Evolutionary conservation across 1,284 basidiomycete genomes (phyloP), one percentile per base, ranked within the genome.

Genomic region (Sanguinoderma infundibulare): DNA sequence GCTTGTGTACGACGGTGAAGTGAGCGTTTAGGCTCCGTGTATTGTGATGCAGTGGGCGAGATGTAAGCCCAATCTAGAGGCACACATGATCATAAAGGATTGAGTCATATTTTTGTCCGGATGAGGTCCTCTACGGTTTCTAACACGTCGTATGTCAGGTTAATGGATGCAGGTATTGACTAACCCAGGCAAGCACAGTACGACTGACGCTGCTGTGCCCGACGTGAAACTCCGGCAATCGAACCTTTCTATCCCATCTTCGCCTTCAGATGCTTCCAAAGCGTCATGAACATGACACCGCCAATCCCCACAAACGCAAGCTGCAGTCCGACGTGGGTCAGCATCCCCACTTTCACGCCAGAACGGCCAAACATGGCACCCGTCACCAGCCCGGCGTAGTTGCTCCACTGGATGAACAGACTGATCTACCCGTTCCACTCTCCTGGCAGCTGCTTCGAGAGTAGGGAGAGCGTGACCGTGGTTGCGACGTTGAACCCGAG

Each of bases 351-450:
- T 20, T 78, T 75, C 1, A 90, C 81, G 7, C 88, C 89, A 9
- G 83, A 79, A 17, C 87, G 89, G 57, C 87, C 89, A 81, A 87
- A 87, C 30, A 90, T 76, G 15, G 87, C 87, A 3, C 88, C 88
- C 2, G 82, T 79, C 9, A 87, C 83, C 5, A 87, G 77, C 5
- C 89, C 87, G 0, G 78, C 72, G 68, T 85, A 90, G 67, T 87
- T 91, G 72, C 86, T 86, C 65, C 86, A 90, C 71, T 90, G 88
- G 51, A 91, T 87, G 9, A 77, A 80, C 68, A 89, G 72, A 57
- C 83, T 85, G 22, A 79, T 80, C 34, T 78, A 74, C 22, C 78
- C 77, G 66, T 89, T 90, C 85, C 86, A 90, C 55, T 77, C 74
- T 1, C 79, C 77, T 0, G 89, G 87, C 22, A 90, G 78, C 70